Base-by-base conservation (phyloP, 192 early-diverging fungal genomes). In the Linnemannia exigua region DNA sequence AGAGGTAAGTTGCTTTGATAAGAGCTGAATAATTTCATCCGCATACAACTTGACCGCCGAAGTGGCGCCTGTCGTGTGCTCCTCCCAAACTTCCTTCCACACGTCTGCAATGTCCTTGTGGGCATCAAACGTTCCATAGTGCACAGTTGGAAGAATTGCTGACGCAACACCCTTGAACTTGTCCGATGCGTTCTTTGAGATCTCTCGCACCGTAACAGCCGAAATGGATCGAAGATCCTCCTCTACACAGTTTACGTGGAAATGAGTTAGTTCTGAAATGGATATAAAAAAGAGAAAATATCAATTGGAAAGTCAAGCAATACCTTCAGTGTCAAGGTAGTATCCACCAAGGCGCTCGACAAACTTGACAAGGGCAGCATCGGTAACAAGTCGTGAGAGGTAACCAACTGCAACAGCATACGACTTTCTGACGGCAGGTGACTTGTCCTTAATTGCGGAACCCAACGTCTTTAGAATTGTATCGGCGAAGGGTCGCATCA, bases 371-470 rank as follows among this genome's bases (percentile, higher is more conserved):
- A 96, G 73, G 44, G 92, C 92, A 25, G 79, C 88, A 37, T 93
- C 89, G 2, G 93, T 89, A 0, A 91, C 84, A 48, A 96, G 82
- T 51, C 91, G 86, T 5, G 92, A 90, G 28, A 97, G 91, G 77
- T 97, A 96, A 8, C 97, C 98, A 47, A 93, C 93, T 0, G 96
- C 95, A 17, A 94, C 93, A 0, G 97, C 95, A 88, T 93, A 98
- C 5, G 96, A 92, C 81, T 98, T 97, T 15, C 97, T 88, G 54
- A 98, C 92, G 1, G 95, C 92, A 1, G 94, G 90, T n/a, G 95
- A 96, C 52, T 91, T 92, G 75, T 98, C 96, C 9, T 92, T 88
- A 72, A 98, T 87, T 1, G 93, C 93, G 19, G 94, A 93, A 58
- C 92, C 94, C 22, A 99, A 81, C 0, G 94, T 95, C 81, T 96